Evolutionary conservation across 2,329 filamentous ascomycete species (phyloP), one percentile per base, ranked within the genome.

Genomic region (Leptodontidium sp.): DNA sequence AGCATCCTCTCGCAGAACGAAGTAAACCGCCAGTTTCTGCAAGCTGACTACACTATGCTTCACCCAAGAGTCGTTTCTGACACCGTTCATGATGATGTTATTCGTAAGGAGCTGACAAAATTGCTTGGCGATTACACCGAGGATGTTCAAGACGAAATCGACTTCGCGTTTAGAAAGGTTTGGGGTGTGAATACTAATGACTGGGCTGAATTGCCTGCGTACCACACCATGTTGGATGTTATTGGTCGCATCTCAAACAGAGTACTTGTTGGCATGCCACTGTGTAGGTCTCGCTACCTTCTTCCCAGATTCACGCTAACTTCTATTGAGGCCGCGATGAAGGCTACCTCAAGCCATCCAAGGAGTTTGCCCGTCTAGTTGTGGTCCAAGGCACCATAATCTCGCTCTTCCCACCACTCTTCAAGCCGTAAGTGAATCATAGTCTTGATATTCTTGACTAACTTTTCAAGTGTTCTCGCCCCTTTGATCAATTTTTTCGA

Each of bases 11-110:
- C 77, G 47, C 72, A 78, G 1, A 59, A 47, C 4, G 72, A 80
- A 11, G 81, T 82, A 0, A 80, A 83, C 55, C 75, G 76, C 1
- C 81, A 84, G 26, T 68, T 80, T 2, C 78, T 82, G 5, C 80
- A 82, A 64, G 73, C 78, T 0, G 70, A 74, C 15, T 81, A 81
- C 69, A 79, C 78, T 2, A 75, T 75, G 73, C 69, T 75, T 21
- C 73, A 75, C 58, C 70, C 69, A 4, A 70, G 64, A 11, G 67
- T 75, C 15, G 61, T 74, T 21, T 61, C 24, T 2, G 73, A 75
- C 63, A 73, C 83, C 1, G 83, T 83, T 0, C 75, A 82, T 58
- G 68, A 70, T 0, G 75, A 76, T 35, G 77, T 79, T 14, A 75
- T 79, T 12, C 47, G 59, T 3, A 81, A 83, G 63, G 71, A 77